Percentiles rank a stretch among this genome's conserved stretches.
Evolutionary conservation across 1,284 basidiomycete genomes (phyloP).

Genomic region (Phylloboletellus chloephorus): DNA sequence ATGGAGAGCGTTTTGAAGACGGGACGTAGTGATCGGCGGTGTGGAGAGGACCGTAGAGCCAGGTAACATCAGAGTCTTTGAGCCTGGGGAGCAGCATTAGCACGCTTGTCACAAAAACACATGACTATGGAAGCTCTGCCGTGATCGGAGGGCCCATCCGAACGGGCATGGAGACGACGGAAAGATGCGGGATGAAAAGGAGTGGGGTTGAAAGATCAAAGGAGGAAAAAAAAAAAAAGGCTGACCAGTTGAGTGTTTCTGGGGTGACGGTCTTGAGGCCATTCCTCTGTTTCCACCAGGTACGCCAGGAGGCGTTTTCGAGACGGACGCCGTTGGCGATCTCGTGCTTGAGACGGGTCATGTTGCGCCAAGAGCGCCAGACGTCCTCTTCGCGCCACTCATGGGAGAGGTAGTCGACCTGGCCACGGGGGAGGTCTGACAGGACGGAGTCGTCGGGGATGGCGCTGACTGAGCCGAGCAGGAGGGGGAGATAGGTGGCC

Average conservation of each 20-base stretch:
- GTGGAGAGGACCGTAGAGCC: constrained; percentile 97
- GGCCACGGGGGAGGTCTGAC: constrained; percentile 59
- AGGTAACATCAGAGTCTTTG: constrained; percentile 98
- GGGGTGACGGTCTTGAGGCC: constrained; percentile 93
- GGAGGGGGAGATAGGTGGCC: constrained; percentile 65
- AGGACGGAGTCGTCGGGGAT: constrained; percentile 64
- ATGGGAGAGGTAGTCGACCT: constrained; percentile 86
- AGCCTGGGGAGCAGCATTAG: constrained; percentile 57
- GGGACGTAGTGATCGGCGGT: constrained; percentile 75
- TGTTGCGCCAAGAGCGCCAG: constrained; percentile 96
- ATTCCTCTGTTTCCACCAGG: constrained; percentile 99
- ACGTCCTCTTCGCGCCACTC: constrained; percentile 98
- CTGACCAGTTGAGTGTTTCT: constrained; percentile 97
- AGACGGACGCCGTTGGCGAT: constrained; percentile 93
- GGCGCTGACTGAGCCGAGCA: constrained; percentile 57
- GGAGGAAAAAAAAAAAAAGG: constrained; percentile 13
- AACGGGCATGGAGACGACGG: neutral
- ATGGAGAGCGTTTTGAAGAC: constrained; percentile 32
- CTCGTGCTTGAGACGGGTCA: constrained; percentile 98
- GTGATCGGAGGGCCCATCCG: neutral
- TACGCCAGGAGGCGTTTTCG: constrained; percentile 97
- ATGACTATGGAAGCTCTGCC: too few species aligned
- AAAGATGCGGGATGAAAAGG: constrained; percentile 3
- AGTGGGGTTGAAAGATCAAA: constrained; percentile 1
- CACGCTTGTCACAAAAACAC: neutral